These are phyloP conservation scores for Penicillium soppii DNA, from an alignment of 495 filamentous ascomycete genomes.

Conservation along the genomic window DNA sequence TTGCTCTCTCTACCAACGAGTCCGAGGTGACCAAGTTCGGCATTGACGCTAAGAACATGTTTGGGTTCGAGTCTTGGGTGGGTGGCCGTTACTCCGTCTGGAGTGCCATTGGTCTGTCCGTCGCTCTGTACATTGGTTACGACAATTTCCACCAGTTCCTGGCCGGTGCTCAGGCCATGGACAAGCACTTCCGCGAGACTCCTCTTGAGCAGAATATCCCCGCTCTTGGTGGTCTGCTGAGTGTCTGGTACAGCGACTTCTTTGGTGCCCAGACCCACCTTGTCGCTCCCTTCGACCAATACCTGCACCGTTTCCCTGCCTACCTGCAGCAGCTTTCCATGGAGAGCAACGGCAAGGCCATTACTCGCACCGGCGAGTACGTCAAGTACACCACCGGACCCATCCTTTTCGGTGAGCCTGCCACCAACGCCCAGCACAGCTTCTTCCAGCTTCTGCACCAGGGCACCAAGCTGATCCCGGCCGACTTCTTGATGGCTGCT, in stretches of 20 bases:
- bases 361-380: conserved; percentile 84
- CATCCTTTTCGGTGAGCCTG: conserved; percentile 95
- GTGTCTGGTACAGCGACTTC: conserved; percentile 98
- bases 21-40: conserved; percentile 95
- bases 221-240: conserved; percentile 84
- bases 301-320: conserved; percentile 96
- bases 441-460: conserved; percentile 99
- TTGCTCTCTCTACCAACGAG: conserved; percentile 96
- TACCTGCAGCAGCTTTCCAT: conserved; percentile 99
- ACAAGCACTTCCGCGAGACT: conserved; percentile 91
- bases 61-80: conserved; percentile 97
- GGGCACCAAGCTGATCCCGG: conserved; percentile 96
- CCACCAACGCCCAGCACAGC: conserved; percentile 98
- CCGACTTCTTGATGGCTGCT: conserved; percentile 94
- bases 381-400: conserved; percentile 97
- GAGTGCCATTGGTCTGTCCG: conserved; percentile 96
- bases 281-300: conserved; percentile 97
- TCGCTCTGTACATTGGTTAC: conserved; percentile 90
- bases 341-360: conserved; percentile 99
- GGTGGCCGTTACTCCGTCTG: conserved; percentile 97
- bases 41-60: conserved; percentile 98
- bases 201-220: conserved; percentile 96
- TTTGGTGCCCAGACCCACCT: conserved; percentile 97
- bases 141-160: conserved; percentile 98
- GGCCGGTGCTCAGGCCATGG: conserved; percentile 93